phyloP scores from a whole-genome alignment of 2,329 filamentous ascomycete genomes.

The Pseudogymnoascus sp. region DNA sequence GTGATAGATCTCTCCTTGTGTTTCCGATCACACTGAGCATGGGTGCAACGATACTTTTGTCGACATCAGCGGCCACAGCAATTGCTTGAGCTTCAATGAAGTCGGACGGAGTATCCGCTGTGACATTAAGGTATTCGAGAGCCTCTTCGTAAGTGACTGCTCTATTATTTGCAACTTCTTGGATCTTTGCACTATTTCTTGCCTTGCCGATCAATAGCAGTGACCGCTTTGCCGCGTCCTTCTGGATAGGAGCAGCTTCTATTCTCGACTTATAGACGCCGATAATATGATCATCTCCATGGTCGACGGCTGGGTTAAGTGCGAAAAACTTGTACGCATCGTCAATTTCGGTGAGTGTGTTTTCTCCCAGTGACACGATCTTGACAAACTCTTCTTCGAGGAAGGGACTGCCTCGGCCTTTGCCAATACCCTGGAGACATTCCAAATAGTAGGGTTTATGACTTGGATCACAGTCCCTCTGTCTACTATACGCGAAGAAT shows the following conservation, averaged over 20 bases:
- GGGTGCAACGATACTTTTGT: conserved; percentile 25
- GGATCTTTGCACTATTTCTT: conserved; percentile 50
- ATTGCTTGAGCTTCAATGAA: conserved; percentile 28
- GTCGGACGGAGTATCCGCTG: conserved; percentile 25
- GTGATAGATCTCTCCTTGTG: conserved; percentile 16
- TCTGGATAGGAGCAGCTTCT: conserved; percentile 45
- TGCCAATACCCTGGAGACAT: conserved; percentile 54
- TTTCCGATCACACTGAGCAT: conserved; percentile 26
- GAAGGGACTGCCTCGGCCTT: conserved; percentile 40
- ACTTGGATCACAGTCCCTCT: conserved; percentile 40
- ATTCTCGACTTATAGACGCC: conserved; percentile 53
- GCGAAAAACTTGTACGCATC: conserved; percentile 53
- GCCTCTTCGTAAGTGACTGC: conserved; percentile 58
- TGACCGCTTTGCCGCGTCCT: conserved; percentile 48
- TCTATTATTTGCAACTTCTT: conserved; percentile 47
- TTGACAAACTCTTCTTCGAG: conserved; percentile 52
- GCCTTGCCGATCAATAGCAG: conserved; percentile 54
- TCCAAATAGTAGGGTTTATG: conserved; percentile 56
- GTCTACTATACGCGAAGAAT: conserved; percentile 54
- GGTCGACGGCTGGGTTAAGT: conserved; percentile 39
- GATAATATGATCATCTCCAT: conserved; percentile 54
- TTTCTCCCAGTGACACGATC: conserved; percentile 51
- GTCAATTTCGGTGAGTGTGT: conserved; percentile 48
- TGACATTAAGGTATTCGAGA: conserved; percentile 49
- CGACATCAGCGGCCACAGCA: conserved; percentile 25